These are phyloP conservation scores for Vaccinium macrocarpon DNA, from an alignment of 148 eudicot genomes.

Conservation along the genomic window DNA sequence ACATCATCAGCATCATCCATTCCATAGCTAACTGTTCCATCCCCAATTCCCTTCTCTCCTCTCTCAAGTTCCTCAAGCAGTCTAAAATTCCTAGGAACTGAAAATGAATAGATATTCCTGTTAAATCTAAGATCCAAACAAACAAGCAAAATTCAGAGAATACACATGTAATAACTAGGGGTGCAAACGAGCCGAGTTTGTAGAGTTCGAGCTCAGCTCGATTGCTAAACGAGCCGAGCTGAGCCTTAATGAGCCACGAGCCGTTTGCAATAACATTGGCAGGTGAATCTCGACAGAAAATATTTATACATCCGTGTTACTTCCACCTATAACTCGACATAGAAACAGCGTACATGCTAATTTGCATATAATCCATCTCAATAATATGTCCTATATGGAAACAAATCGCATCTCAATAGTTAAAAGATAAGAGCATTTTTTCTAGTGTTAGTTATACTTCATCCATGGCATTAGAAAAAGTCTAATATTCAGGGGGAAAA, in stretches of 20 bases:
- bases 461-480: too few species aligned
- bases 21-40: constrained; percentile 52
- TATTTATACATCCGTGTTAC: background rate
- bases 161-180: background rate
- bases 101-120: constrained; percentile 7
- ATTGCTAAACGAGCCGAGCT: too few species aligned
- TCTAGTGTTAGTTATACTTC: background rate
- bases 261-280: background rate
- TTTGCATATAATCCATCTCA: background rate
- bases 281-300: background rate
- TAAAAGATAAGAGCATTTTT: background rate
- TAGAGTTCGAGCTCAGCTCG: too few species aligned
- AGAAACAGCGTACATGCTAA: background rate
- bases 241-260: too few species aligned
- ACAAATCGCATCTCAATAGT: background rate
- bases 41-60: constrained; percentile 51
- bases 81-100: constrained; percentile 45
- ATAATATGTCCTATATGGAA: background rate
- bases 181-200: too few species aligned
- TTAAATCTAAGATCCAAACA: background rate
- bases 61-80: constrained; percentile 51
- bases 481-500: too few species aligned
- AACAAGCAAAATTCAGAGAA: background rate
- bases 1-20: constrained; percentile 53
- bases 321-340: background rate